A percentile compares a stretch with the other conserved stretches of the same genome.
Conservation (phyloP, 306 rosid genomes). For the Vigna mungo region DNA sequence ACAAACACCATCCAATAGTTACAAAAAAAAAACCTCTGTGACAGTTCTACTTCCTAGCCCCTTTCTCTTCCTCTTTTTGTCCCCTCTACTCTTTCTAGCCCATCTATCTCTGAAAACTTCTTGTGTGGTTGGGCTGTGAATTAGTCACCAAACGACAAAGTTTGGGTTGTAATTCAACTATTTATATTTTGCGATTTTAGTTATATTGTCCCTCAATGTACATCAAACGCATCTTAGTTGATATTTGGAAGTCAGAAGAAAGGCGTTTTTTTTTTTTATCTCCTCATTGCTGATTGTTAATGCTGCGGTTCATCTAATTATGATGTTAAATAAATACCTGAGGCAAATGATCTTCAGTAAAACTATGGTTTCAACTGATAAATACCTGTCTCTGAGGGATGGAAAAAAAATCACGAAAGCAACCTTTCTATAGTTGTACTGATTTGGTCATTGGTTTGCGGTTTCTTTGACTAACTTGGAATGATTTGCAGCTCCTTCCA, state of each 20-base stretch:
- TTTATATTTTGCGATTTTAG: neutral
- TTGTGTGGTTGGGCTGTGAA: neutral
- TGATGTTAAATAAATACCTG: slow-evolving; percentile 5
- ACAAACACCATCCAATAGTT: neutral
- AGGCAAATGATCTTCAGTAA: slow-evolving; percentile 16
- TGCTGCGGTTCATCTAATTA: slow-evolving; percentile 10
- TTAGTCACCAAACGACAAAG: slow-evolving; percentile 1
- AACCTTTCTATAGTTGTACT: slow-evolving; percentile 26
- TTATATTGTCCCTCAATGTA: neutral
- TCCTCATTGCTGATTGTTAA: slow-evolving; percentile 6
- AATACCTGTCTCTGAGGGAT: slow-evolving; percentile 21
- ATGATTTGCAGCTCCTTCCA: slow-evolving; percentile 74
- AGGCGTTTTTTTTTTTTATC: neutral
- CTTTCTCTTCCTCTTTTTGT: neutral
- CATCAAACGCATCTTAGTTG: neutral
- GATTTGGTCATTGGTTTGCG: neutral
- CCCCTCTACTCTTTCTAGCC: neutral
- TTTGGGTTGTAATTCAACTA: neutral
- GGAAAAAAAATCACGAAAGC: slow-evolving; percentile 26
- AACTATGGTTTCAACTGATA: slow-evolving; percentile 12
- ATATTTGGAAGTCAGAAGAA: slow-evolving; percentile 27
- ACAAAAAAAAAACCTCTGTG: neutral
- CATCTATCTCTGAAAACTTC: neutral
- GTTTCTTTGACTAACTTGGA: slow-evolving; percentile 40
- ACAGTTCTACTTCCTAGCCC: neutral